Evolutionary conservation across 306 rosid species (phyloP), one percentile per base, ranked within the genome.

Genomic region (Hylodesmum podocarpum): DNA sequence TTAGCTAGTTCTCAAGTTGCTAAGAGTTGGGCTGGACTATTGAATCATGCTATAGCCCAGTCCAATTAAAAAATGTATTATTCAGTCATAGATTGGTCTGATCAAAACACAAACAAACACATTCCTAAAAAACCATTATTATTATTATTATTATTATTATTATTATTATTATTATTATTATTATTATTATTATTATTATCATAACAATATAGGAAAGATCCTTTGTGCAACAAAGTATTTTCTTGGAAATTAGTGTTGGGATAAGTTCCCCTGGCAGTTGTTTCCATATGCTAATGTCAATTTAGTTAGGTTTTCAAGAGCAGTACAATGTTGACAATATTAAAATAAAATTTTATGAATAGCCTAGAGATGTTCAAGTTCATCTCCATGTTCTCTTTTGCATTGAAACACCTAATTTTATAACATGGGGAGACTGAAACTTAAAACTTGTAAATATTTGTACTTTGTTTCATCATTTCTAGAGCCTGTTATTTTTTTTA

Each of bases 231-330:
- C 15, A 54, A 19, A 34, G 59, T 5, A 77, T 73, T 76, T 85
- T 83, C 89, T 67, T 5, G 71, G 86, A 88, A 85, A 75, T 15
- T 41, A 40, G 47, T 22, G 47, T 36, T 18, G 21, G 47, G 6
- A 9, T 8, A 53, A 22, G 1, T 19, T 7, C 22, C 12, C 6
- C 37, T 44, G 21, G 21, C 7, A 15, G 5, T 22, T 29, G 7
- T 53, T 9, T 11, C n/a, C 28, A 7, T 9, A n/a, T 13, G 14
- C 37, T 1, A 12, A 0, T 16, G 3, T 3, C 11, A 14, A 8
- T 51, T 21, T 8, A 9, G 58, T 51, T 33, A 19, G 28, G 58
- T 58, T 58, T 29, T 1, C 6, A 59, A 29, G 22, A 29, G 10
- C 29, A 5, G 22, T 59, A 5, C 27, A 7, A 61, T 8, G 25